phyloP scores from a whole-genome alignment of 176 grass and related monocot species.

The Paspalum notatum region DNA sequence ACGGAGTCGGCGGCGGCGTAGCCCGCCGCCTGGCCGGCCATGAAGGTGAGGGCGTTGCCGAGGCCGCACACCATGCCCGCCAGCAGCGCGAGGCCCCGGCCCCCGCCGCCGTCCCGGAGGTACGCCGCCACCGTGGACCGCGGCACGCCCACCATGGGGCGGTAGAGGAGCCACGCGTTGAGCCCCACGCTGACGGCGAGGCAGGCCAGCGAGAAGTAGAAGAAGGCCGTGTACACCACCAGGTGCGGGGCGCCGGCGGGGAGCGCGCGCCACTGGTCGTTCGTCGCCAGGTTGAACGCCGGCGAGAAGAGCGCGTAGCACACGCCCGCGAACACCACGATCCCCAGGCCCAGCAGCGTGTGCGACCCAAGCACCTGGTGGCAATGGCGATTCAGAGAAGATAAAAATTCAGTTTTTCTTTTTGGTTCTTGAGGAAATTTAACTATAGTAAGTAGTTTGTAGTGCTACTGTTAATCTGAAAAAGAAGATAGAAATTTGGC shows the following conservation, averaged over 20 bases:
- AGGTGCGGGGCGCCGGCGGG: slow-evolving; percentile 65
- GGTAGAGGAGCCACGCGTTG: slow-evolving; percentile 81
- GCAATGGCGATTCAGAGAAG: background rate
- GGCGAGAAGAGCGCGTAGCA: slow-evolving; percentile 94
- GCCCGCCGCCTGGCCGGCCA: slow-evolving; percentile 92
- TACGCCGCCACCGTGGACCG: slow-evolving; percentile 66
- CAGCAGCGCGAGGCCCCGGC: slow-evolving; percentile 64
- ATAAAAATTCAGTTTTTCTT: too few relatives aligned
- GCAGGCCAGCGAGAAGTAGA: slow-evolving; percentile 90
- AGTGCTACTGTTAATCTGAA: too few relatives aligned
- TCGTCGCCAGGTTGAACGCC: slow-evolving; percentile 88
- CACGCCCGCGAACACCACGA: slow-evolving; percentile 80
- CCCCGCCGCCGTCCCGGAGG: slow-evolving; percentile 46
- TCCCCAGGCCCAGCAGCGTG: slow-evolving; percentile 59
- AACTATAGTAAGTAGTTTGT: too few relatives aligned
- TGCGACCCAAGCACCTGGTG: slow-evolving; percentile 52
- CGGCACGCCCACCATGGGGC: slow-evolving; percentile 71
- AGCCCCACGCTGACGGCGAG: slow-evolving; percentile 59
- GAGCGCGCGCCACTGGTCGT: slow-evolving; percentile 79
- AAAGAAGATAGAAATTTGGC: too few relatives aligned
- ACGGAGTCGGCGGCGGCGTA: slow-evolving; percentile 94
- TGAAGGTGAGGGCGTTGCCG: slow-evolving; percentile 90
- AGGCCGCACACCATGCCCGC: slow-evolving; percentile 77
- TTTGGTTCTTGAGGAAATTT: too few relatives aligned
- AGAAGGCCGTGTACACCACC: slow-evolving; percentile 90